phyloP scores from a whole-genome alignment of 306 rosid genomes.

The Gynostemma pentaphyllum region DNA sequence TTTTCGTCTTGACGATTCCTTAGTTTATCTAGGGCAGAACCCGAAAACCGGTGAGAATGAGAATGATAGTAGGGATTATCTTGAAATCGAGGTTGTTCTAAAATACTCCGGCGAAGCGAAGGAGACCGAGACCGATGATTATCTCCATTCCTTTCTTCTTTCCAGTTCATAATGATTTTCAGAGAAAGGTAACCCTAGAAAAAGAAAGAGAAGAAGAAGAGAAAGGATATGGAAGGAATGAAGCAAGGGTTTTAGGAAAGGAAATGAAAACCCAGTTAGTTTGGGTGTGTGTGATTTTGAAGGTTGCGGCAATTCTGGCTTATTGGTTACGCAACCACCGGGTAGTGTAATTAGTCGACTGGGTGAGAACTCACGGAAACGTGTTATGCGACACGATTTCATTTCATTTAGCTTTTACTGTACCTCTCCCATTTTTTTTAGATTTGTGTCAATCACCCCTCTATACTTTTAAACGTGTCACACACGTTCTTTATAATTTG shows the following conservation, averaged over 20 bases:
- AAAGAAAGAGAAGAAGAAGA: not conserved
- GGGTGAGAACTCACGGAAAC: not conserved
- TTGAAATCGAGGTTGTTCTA: not conserved
- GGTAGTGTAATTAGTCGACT: not conserved
- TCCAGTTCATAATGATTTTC: not conserved
- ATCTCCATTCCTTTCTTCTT: not conserved
- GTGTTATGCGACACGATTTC: not conserved
- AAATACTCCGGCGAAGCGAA: not conserved
- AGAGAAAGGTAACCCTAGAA: not conserved
- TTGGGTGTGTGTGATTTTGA: not conserved
- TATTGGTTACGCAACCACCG: not conserved
- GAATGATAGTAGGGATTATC: not conserved
- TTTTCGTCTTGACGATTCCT: not conserved
- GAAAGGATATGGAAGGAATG: not conserved
- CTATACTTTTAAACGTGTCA: no score
- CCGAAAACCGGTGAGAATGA: not conserved
- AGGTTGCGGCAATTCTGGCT: not conserved
- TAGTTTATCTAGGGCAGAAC: not conserved
- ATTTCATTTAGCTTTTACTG: not conserved
- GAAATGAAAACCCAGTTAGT: no score
- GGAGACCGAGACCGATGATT: not conserved
- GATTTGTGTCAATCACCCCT: no score
- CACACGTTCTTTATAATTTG: no score
- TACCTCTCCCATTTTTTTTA: no score
- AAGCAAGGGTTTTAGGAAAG: no score